A percentile compares a stretch with the other conserved stretches of the same genome.
Evolutionary conservation across 2,329 filamentous ascomycete genomes (phyloP).

Genomic region (Fusarium subtropicale): DNA sequence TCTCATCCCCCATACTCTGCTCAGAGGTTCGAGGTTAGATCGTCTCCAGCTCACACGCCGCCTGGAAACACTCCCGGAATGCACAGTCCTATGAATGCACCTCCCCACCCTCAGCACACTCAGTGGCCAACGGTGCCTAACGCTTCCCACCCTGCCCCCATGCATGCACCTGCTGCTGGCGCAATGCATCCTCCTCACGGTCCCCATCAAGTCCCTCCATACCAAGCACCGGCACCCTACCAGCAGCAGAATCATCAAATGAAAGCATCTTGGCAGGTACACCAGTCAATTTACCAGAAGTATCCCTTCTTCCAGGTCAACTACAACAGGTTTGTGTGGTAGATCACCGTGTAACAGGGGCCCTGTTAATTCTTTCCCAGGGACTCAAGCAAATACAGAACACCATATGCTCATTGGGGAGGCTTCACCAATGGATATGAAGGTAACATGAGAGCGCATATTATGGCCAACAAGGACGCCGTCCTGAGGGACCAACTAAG

Average conservation of each 20-base stretch:
- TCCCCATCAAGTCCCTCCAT: slow-evolving; percentile 5
- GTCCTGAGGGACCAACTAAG: slow-evolving; percentile 45
- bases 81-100: slow-evolving; percentile 2
- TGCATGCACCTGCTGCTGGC: not conserved
- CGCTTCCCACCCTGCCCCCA: not conserved
- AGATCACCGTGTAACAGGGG: not conserved
- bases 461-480: slow-evolving; percentile 53
- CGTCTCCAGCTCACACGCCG: slow-evolving; percentile 30
- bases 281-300: slow-evolving; percentile 61
- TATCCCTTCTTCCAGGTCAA: slow-evolving; percentile 70
- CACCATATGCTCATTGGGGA: slow-evolving; percentile 67
- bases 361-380: slow-evolving; percentile 50
- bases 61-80: slow-evolving; percentile 6
- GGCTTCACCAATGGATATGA: slow-evolving; percentile 73
- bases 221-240: slow-evolving; percentile 3
- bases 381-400: slow-evolving; percentile 67
- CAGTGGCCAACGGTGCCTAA: slow-evolving; percentile 23
- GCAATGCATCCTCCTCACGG: slow-evolving; percentile 4
- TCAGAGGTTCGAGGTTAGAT: slow-evolving; percentile 43
- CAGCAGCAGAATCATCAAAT: slow-evolving; percentile 39
- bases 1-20: slow-evolving; percentile 25
- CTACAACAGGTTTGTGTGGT: slow-evolving; percentile 63
- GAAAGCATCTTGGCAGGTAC: slow-evolving; percentile 51
- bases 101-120: slow-evolving; percentile 16
- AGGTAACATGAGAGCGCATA: slow-evolving; percentile 60